These are phyloP conservation scores for Gossypium gossypioides DNA, from an alignment of 441 rosid species.

Conservation along the genomic window DNA sequence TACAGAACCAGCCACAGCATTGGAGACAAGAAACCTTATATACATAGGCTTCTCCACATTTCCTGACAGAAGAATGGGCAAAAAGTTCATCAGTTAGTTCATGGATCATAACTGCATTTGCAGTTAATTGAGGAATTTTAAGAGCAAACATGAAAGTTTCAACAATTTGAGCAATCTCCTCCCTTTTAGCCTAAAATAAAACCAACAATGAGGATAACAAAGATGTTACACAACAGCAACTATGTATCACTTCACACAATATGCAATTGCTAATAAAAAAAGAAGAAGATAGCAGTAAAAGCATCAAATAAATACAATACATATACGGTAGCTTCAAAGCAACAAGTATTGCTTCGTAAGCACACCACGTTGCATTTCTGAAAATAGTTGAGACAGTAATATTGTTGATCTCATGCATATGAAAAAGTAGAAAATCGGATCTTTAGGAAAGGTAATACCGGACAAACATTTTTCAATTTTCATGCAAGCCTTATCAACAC, in stretches of 20 bases:
- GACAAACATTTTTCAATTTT: not conserved
- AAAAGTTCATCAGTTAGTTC: not conserved
- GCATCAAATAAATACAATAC: not conserved
- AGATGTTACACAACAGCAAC: not conserved
- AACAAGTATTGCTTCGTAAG: not conserved
- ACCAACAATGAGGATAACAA: not conserved
- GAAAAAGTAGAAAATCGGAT: not conserved
- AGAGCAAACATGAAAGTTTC: not conserved
- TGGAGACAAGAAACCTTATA: slow-evolving; percentile 82
- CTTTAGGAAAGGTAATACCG: not conserved
- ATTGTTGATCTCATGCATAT: not conserved
- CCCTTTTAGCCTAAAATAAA: not conserved
- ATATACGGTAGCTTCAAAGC: not conserved
- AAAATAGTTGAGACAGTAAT: not conserved
- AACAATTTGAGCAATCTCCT: not conserved
- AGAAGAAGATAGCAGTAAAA: not conserved
- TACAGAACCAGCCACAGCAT: slow-evolving; percentile 95
- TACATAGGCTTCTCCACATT: slow-evolving; percentile 72
- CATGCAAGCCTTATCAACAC: not conserved
- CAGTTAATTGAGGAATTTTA: not conserved
- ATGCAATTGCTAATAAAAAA: not conserved
- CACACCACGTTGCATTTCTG: not conserved
- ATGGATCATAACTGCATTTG: not conserved
- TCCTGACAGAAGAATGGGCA: slow-evolving; percentile 31
- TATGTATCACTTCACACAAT: not conserved